Evolutionary conservation across 2,329 filamentous ascomycete species (phyloP).

Genomic region (Sclerotinia nivalis): DNA sequence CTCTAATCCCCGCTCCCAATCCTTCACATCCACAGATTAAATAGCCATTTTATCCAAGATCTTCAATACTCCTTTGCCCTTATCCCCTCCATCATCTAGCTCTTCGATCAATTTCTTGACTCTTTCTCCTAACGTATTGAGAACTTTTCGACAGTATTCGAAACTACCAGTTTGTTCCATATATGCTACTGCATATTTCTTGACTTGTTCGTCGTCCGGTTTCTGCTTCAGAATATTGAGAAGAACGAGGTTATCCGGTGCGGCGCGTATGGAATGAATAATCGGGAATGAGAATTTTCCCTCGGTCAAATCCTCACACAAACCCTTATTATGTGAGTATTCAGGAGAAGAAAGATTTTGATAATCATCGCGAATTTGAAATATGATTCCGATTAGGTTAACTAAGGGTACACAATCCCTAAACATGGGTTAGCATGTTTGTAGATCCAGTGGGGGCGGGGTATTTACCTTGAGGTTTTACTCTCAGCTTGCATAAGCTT

Average conservation of each 20-base stretch:
- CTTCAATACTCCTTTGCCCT: constrained; percentile 58
- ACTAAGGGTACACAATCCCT: constrained; percentile 80
- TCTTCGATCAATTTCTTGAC: constrained; percentile 63
- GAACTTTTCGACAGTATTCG: constrained; percentile 73
- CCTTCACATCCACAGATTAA: constrained; percentile 16
- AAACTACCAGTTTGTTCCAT: constrained; percentile 92
- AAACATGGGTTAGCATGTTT: constrained; percentile 5
- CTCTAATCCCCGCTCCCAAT: not conserved
- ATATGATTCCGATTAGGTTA: constrained; percentile 80
- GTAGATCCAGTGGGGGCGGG: constrained; percentile 3
- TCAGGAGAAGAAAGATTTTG: constrained; percentile 75
- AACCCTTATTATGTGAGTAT: constrained; percentile 86
- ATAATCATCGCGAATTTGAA: constrained; percentile 93
- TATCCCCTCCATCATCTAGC: constrained; percentile 59
- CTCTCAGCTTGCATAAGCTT: constrained; percentile 85
- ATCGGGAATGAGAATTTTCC: constrained; percentile 97
- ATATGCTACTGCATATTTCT: constrained; percentile 84
- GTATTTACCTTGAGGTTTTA: constrained; percentile 45
- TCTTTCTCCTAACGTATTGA: constrained; percentile 62
- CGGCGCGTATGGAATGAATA: constrained; percentile 84
- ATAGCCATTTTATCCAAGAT: constrained; percentile 68
- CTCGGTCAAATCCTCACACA: constrained; percentile 94
- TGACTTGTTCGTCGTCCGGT: constrained; percentile 82
- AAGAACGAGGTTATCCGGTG: constrained; percentile 73
- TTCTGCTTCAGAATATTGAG: constrained; percentile 93